Conservation (phyloP, 257 asterid species). For the Nicotiana tomentosiformis region DNA sequence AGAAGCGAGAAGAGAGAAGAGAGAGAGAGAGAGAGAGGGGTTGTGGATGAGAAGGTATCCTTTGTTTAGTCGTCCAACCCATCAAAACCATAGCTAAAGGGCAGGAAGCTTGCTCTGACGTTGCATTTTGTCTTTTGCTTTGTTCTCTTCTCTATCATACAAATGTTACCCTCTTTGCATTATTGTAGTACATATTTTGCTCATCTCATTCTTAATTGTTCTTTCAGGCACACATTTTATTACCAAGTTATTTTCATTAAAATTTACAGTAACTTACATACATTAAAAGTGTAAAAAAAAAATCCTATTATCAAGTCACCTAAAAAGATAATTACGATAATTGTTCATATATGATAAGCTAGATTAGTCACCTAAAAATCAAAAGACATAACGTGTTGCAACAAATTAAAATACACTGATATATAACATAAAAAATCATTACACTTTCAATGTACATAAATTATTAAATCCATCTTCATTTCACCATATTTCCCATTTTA, state of each 20-base stretch:
- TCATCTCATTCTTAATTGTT: neutral
- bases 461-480: neutral
- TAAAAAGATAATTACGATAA: too few relatives aligned
- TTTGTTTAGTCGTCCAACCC: slow-evolving; percentile 34
- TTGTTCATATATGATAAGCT: too few relatives aligned
- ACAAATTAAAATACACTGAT: too few relatives aligned
- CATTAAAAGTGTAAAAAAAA: too few relatives aligned
- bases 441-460: too few relatives aligned
- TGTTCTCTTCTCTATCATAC: slow-evolving; percentile 38
- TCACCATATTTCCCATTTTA: neutral
- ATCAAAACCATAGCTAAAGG: slow-evolving; percentile 47
- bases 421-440: too few relatives aligned
- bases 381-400: too few relatives aligned
- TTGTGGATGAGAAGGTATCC: slow-evolving; percentile 70
- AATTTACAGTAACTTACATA: too few relatives aligned
- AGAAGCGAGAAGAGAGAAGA: slow-evolving; percentile 28
- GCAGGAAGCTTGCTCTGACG: slow-evolving; percentile 54
- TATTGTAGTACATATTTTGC: neutral
- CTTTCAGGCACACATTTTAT: neutral
- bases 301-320: too few relatives aligned
- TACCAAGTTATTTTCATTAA: neutral
- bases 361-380: too few relatives aligned
- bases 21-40: slow-evolving; percentile 33
- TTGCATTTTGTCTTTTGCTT: slow-evolving; percentile 67
- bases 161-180: slow-evolving; percentile 24